Conservation (phyloP, 257 asterid genomes). For the Fraxinus quadrangulata region DNA sequence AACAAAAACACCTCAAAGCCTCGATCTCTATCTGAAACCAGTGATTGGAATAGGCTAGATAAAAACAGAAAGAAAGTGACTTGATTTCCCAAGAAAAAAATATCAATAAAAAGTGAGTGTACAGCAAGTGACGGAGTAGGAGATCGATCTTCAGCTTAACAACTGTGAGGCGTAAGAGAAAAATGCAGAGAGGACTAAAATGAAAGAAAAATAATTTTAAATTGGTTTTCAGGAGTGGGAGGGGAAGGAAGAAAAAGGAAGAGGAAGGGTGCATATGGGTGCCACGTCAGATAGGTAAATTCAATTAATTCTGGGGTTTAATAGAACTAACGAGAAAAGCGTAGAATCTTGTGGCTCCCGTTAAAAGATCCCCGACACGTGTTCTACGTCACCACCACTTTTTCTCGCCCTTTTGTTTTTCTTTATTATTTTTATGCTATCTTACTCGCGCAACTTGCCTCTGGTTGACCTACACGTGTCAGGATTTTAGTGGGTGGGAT, state of each 20-base stretch:
- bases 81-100: background rate
- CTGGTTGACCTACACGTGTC: constrained; percentile 28
- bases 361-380: constrained; percentile 61
- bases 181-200: constrained; percentile 27
- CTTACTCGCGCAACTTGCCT: constrained; percentile 42
- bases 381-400: constrained; percentile 51
- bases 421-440: background rate
- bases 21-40: constrained; percentile 30
- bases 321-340: constrained; percentile 54
- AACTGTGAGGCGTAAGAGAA: constrained; percentile 6
- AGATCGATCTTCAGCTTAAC: background rate
- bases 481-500: constrained; percentile 16
- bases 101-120: constrained; percentile 1
- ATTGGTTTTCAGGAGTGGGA: constrained; percentile 23
- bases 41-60: constrained; percentile 13
- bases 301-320: background rate
- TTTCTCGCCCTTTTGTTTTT: constrained; percentile 19
- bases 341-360: constrained; percentile 68
- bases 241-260: constrained; percentile 13
- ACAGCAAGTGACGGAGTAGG: constrained; percentile 10
- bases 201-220: constrained; percentile 17
- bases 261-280: constrained; percentile 20
- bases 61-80: background rate
- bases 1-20: constrained; percentile 23
- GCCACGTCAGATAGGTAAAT: constrained; percentile 60